These are phyloP conservation scores for Globisporangium heterothallicum DNA, from an alignment of 352 stramenopile genomes.

Conservation along the genomic window DNA sequence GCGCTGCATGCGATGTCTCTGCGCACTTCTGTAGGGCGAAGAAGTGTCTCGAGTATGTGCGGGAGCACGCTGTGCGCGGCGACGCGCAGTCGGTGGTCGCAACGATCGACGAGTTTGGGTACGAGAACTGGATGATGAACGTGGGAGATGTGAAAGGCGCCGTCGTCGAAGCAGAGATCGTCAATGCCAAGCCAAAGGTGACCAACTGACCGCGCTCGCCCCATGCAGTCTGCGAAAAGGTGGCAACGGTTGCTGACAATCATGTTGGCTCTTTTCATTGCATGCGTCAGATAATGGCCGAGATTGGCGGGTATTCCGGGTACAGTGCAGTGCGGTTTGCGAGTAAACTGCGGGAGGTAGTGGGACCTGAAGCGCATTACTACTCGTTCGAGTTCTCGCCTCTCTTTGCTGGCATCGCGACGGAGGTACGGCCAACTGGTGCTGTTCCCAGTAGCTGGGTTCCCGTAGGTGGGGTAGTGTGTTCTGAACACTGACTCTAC, in stretches of 20 bases:
- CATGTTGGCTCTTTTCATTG: not conserved
- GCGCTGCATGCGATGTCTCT: no score
- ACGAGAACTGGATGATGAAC: slow-evolving; percentile 34
- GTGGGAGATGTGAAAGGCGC: slow-evolving; percentile 28
- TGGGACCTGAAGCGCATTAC: slow-evolving; percentile 17
- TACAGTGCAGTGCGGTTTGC: slow-evolving; percentile 48
- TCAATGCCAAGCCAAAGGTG: slow-evolving; percentile 12
- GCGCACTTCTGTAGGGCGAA: not conserved
- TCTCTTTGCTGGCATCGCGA: slow-evolving; percentile 25
- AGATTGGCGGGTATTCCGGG: slow-evolving; percentile 32
- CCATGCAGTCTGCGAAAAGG: not conserved
- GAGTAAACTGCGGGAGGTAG: slow-evolving; percentile 21
- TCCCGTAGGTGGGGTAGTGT: not conserved
- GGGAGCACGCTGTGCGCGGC: slow-evolving; percentile 15
- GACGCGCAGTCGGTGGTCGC: slow-evolving; percentile 25
- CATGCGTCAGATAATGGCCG: slow-evolving; percentile 22
- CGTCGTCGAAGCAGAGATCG: slow-evolving; percentile 27
- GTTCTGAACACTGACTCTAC: no score
- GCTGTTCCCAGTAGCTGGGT: not conserved
- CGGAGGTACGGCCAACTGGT: slow-evolving; percentile 18
- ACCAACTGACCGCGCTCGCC: not conserved
- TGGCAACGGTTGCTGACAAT: not conserved
- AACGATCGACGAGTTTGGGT: slow-evolving; percentile 25
- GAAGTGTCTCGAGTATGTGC: slow-evolving; percentile 21
- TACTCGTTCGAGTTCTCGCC: slow-evolving; percentile 45